Percentiles rank a stretch among this genome's conserved stretches.
Evolutionary conservation across 148 eudicot species (phyloP).

Genomic region (Persicaria tinctoria): DNA sequence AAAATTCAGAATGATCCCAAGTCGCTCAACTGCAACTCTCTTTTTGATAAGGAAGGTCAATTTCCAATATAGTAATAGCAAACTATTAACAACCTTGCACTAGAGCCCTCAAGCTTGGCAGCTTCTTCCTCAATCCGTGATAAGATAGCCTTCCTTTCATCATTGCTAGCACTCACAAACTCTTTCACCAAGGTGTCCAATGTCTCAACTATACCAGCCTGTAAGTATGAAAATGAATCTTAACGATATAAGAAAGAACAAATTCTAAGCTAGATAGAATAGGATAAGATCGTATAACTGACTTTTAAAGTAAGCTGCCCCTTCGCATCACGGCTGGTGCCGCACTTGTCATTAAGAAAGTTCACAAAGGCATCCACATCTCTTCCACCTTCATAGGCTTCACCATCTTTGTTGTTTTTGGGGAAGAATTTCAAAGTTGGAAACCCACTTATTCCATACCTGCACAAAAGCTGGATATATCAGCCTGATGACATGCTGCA

Average conservation of each 20-base stretch:
- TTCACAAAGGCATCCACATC: slow-evolving; percentile 75
- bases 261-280: neutral
- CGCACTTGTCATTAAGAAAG: slow-evolving; percentile 82
- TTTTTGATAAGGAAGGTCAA: neutral
- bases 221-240: neutral
- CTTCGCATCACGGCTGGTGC: slow-evolving; percentile 78
- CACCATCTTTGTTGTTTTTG: slow-evolving; percentile 89
- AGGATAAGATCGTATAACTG: slow-evolving; percentile 10
- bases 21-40: neutral
- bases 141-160: slow-evolving; percentile 65
- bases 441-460: slow-evolving; percentile 85
- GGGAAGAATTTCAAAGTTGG: slow-evolving; percentile 97
- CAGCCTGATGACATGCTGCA: neutral
- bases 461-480: slow-evolving; percentile 20
- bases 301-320: slow-evolving; percentile 79
- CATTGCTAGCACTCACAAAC: slow-evolving; percentile 54
- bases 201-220: slow-evolving; percentile 73
- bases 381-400: slow-evolving; percentile 86
- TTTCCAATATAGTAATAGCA: neutral
- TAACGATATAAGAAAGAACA: neutral
- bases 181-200: slow-evolving; percentile 75
- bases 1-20: neutral
- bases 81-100: slow-evolving; percentile 51
- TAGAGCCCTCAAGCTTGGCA: slow-evolving; percentile 75
- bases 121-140: slow-evolving; percentile 67